Evolutionary conservation across 2,329 filamentous ascomycete species (phyloP).

Genomic region (Sclerotinia minor): DNA sequence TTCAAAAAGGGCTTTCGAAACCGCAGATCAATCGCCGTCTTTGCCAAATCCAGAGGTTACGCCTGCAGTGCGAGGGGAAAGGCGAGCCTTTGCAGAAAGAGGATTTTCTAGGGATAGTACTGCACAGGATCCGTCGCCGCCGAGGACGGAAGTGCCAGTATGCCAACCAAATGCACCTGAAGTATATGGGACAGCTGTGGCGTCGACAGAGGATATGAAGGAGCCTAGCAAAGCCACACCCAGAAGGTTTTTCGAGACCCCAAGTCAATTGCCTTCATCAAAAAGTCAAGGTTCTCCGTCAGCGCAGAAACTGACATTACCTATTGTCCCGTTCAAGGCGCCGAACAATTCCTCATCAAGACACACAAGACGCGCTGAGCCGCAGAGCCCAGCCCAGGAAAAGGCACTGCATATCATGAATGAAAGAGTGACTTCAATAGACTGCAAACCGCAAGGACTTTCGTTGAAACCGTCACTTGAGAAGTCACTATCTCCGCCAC

Average conservation of each 20-base stretch:
- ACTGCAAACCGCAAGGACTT: background rate
- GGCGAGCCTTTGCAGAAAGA: background rate
- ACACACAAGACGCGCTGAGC: background rate
- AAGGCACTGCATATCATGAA: background rate
- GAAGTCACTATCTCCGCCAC: constrained; percentile 6
- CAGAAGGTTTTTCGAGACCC: constrained; percentile 23
- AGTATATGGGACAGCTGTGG: background rate
- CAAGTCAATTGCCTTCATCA: constrained; percentile 11
- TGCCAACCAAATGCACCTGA: background rate
- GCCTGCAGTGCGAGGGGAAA: background rate
- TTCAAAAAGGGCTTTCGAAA: background rate
- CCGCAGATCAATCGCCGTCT: background rate
- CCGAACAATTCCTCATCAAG: background rate
- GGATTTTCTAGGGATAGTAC: background rate
- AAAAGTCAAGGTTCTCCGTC: background rate
- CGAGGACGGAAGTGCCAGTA: no score
- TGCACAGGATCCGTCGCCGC: background rate
- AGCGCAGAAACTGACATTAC: background rate
- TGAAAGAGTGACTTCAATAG: background rate
- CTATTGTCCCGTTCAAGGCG: background rate
- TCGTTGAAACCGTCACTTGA: background rate
- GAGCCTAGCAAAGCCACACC: background rate
- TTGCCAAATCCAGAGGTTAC: background rate
- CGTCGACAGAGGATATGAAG: background rate
- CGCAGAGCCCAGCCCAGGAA: background rate